These are phyloP conservation scores for Trypethelium eluteriae DNA, from an alignment of 495 filamentous ascomycete genomes.

Conservation along the genomic window DNA sequence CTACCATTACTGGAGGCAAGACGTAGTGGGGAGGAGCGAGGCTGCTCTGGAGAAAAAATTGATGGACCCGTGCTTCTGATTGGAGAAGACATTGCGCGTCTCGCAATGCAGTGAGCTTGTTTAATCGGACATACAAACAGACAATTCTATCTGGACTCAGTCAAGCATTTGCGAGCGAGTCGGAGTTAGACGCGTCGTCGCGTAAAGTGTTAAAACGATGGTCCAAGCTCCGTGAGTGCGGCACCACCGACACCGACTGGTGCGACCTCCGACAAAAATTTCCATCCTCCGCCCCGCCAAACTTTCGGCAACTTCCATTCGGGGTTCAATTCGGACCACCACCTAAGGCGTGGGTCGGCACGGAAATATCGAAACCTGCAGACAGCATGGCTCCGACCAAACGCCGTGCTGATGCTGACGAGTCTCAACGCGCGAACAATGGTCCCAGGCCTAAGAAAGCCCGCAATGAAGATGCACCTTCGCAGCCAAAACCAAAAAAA, in stretches of 20 bases:
- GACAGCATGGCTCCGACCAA: constrained; percentile 24
- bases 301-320: not conserved
- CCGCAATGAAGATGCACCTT: not conserved
- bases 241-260: not conserved
- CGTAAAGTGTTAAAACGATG: not conserved
- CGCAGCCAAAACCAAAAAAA: constrained; percentile 15
- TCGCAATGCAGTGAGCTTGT: not conserved
- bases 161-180: not conserved
- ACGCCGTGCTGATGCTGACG: constrained; percentile 23
- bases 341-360: not conserved
- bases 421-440: not conserved
- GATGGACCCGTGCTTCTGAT: not conserved
- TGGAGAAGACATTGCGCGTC: constrained; percentile 4
- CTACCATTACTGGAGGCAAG: constrained; percentile 15
- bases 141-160: not conserved
- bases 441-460: not conserved
- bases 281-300: not conserved
- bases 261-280: not conserved
- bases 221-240: not conserved
- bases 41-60: not conserved
- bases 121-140: not conserved
- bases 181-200: constrained; percentile 6
- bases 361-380: not conserved
- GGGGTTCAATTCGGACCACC: not conserved
- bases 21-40: not conserved